Evolutionary conservation across 306 rosid species (phyloP), one percentile per base, ranked within the genome.

Genomic region (Ochetophila trinervis): DNA sequence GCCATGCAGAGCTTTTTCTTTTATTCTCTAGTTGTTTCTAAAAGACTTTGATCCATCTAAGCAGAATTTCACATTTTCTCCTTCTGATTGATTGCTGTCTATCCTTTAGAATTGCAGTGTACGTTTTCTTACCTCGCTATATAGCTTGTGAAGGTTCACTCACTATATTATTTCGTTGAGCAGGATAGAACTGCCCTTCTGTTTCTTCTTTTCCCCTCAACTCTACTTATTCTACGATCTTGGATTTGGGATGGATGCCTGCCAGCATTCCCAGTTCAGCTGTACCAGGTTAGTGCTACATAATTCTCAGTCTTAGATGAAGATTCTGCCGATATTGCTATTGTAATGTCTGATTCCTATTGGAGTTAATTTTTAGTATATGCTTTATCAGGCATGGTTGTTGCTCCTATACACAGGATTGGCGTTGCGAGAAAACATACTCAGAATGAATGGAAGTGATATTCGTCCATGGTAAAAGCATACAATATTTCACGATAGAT

Each of bases 171-270:
- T 79, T 30, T 57, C 37, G 49, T 78, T 83, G 72, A 81, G 71
- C 99, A 94, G 99, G 99, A 94, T 71, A 82, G 84, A 66, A 90
- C 99, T 35, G 99, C 99, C 72, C 83, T 88, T 27, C 95, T 94
- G 8, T 94, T 94, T 80, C 91, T 94, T 64, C 74, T 94, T 70
- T 94, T 94, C 68, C 99, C 99, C 4, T 75, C 88, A 24, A 3
- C 53, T 12, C 87, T 94, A 35, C 99, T 94, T 74, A 64, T 81
- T 71, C 84, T 90, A 53, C 80, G 97, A 85, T 85, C 95, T 58
- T 94, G 88, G 87, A 15, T 88, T 65, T 94, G 99, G 99, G 87
- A 78, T 62, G 99, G 99, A 75, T 94, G 99, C 76, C 68, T 94
- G 90, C 99, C 97, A 48, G 80, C 93, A 36, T 88, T 94, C 74